Base-by-base conservation (phyloP, 73 alveolate species). In the Paramecium octaurelia region DNA sequence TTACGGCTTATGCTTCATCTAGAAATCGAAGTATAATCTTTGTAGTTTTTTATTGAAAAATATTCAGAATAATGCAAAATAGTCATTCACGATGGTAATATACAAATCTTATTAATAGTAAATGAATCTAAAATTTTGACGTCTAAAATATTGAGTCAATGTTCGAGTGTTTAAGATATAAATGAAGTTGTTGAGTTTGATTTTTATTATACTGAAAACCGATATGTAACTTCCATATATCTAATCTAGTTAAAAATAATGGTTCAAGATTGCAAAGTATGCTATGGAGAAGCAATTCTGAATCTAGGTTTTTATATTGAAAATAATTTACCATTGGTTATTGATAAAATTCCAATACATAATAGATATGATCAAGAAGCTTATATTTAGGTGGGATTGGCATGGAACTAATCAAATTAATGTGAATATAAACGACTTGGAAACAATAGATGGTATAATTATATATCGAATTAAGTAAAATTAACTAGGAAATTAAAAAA, bases 1-100 rank as follows among this genome's bases (percentile, higher is more conserved):
- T 54, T 54, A 54, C 69, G 14, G 69, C 69, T 54, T 54, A 73
- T 73, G 87, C 87, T 73, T 38, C 87, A 73, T 73, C 59, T 73
- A 18, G 87, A 73, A 20, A 23, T 73, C 21, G 87, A 73, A 73
- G 60, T 73, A 36, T 43, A 73, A 73, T 35, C 58, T 73, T 20
- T 73, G 36, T 18, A 73, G 46, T 73, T 73, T 35, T 73, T 21
- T 43, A 73, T 73, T 73, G 59, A 38, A 29, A 29, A 35, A 36
- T 23, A 40, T 29, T 8, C 59, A 35, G 87, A 38, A 20, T 29
- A n/a, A 16, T 73, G 87, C 40, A 29, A 20, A 23, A 73, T 73
- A 40, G 9, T 29, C 40, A 35, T 73, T 11, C 8, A 16, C 18
- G 87, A 36, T 38, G 59, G 87, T 73, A 73, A 73, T 9, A 3